Evolutionary conservation across 2,329 filamentous ascomycete genomes (phyloP).

Genomic region (Dactylella cylindrospora): DNA sequence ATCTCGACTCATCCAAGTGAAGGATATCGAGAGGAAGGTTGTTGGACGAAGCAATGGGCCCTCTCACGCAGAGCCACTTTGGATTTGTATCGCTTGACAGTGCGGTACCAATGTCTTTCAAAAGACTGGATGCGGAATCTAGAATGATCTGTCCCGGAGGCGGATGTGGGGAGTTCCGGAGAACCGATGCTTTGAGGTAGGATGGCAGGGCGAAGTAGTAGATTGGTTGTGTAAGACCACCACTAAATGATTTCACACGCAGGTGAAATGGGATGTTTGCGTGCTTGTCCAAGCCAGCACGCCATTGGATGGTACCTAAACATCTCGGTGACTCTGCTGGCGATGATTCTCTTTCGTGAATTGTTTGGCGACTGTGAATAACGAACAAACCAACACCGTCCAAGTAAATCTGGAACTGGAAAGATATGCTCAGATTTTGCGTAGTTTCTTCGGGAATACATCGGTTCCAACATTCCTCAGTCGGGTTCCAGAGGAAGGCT

Average conservation of each 20-base stretch:
- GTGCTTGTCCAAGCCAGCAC: not conserved
- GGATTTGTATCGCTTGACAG: slow-evolving; percentile 3
- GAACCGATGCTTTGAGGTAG: too few relatives aligned
- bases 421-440: not conserved
- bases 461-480: slow-evolving; percentile 5
- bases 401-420: slow-evolving; percentile 4
- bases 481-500: slow-evolving; percentile 12
- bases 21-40: slow-evolving; percentile 2
- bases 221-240: slow-evolving; percentile 1
- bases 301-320: slow-evolving; percentile 12
- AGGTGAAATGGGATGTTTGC: slow-evolving; percentile 13
- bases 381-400: slow-evolving; percentile 13
- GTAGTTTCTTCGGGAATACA: slow-evolving; percentile 2
- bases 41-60: not conserved
- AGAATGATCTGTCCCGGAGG: too few relatives aligned
- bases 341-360: too few relatives aligned
- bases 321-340: too few relatives aligned
- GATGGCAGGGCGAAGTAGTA: slow-evolving; percentile 18
- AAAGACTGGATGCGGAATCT: too few relatives aligned
- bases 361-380: too few relatives aligned
- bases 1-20: not conserved
- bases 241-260: not conserved
- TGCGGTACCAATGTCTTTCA: slow-evolving; percentile 11
- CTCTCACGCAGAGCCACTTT: slow-evolving; percentile 15
- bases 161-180: too few relatives aligned